Percentiles rank a stretch among this genome's conserved stretches.
Evolutionary conservation across 306 rosid species (phyloP).

Genomic region (Abrus precatorius): DNA sequence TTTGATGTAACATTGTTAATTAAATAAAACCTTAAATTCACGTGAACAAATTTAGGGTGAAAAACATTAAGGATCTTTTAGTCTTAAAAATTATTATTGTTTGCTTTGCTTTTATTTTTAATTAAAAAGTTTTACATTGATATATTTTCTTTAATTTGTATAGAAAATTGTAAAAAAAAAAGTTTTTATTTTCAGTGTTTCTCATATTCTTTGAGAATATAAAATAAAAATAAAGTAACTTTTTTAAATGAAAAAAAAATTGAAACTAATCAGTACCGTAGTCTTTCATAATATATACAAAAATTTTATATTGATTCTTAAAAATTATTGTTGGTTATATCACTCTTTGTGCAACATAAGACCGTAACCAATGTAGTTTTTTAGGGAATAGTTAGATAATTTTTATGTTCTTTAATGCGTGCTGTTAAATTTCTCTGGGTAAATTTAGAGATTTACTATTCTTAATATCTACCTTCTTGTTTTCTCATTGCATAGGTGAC

Average conservation of each 20-base stretch:
- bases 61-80: background rate
- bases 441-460: background rate
- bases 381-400: background rate
- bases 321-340: no score
- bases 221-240: no score
- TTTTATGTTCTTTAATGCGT: background rate
- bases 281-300: background rate
- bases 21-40: background rate
- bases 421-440: background rate
- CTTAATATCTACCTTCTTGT: background rate
- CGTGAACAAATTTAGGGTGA: background rate
- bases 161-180: no score
- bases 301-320: no score
- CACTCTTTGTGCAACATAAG: no score
- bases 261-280: background rate
- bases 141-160: no score
- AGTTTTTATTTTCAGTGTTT: no score
- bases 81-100: no score
- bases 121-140: no score
- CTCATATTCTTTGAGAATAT: no score
- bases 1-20: background rate
- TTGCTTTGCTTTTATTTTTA: no score
- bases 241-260: no score
- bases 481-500: background rate
- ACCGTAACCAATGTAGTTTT: background rate